Evolutionary conservation across 208 protist species (phyloP).

Genomic region (Leptomonas pyrrhocoris): DNA sequence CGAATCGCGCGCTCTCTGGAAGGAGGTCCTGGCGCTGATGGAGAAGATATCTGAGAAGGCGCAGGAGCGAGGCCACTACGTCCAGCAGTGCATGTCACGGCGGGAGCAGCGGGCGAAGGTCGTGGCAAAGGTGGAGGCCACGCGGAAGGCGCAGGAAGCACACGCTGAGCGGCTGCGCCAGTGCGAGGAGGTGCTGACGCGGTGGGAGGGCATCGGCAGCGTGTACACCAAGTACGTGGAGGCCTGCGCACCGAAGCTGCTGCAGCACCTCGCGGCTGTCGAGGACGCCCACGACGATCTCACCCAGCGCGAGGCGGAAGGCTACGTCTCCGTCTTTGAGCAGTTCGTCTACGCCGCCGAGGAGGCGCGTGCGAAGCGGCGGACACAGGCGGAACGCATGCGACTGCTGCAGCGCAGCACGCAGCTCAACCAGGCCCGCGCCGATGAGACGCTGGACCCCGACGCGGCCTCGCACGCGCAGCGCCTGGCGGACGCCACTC

Average conservation of each 20-base stretch:
- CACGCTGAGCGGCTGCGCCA: conserved; percentile 52
- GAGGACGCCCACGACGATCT: conserved; percentile 77
- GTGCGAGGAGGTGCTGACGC: conserved; percentile 56
- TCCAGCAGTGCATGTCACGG: conserved; percentile 60
- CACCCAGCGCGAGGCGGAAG: conserved; percentile 68
- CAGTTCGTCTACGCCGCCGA: conserved; percentile 80
- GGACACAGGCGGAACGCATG: conserved; percentile 74
- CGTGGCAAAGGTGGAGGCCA: conserved; percentile 40
- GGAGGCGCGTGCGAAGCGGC: conserved; percentile 76
- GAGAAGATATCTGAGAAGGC: conserved; percentile 43
- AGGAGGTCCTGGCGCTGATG: conserved; percentile 42
- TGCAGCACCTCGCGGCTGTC: conserved; percentile 86
- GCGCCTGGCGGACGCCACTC: conserved; percentile 43
- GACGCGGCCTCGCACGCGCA: conserved; percentile 41
- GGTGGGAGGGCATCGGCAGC: conserved; percentile 54
- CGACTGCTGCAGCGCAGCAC: conserved; percentile 50
- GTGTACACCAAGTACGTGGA: conserved; percentile 85
- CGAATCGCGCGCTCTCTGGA: conserved; percentile 54
- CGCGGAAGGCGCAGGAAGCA: conserved; percentile 49
- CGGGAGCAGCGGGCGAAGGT: conserved; percentile 59
- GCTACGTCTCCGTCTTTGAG: conserved; percentile 75
- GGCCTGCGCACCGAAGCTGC: conserved; percentile 90
- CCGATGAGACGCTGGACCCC: conserved; percentile 65
- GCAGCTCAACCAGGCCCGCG: conserved; percentile 53
- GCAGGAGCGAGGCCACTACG: conserved; percentile 48